Evolutionary conservation across 176 grass and related monocot species (phyloP).

Genomic region (Chloris gayana): DNA sequence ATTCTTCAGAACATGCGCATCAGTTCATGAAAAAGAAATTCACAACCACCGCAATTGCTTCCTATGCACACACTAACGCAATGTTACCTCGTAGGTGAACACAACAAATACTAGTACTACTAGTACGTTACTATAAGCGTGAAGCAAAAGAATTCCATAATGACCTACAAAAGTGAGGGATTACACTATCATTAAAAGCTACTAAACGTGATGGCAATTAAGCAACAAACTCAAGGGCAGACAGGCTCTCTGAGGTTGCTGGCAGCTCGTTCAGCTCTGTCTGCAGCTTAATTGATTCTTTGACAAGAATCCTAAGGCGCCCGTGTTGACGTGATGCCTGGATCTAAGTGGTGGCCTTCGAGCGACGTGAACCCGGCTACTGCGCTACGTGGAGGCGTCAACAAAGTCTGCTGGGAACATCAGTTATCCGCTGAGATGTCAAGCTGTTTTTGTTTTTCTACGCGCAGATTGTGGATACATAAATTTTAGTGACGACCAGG

Average conservation of each 20-base stretch:
- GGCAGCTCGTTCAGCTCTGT: slow-evolving; percentile 7
- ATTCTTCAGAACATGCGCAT: background rate
- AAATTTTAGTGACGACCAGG: background rate
- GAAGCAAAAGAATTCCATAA: slow-evolving; percentile 18
- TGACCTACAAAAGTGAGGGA: background rate
- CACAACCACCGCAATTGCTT: background rate
- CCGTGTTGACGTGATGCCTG: slow-evolving; percentile 11
- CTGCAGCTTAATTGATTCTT: slow-evolving; percentile 11
- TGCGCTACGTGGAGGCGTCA: slow-evolving; percentile 30
- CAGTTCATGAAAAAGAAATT: background rate
- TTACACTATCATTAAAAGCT: background rate
- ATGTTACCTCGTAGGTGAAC: background rate
- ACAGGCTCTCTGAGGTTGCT: slow-evolving; percentile 18
- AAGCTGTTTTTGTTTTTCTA: background rate
- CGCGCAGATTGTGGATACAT: background rate
- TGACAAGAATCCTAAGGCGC: slow-evolving; percentile 12
- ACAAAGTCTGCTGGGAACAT: background rate
- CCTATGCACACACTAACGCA: background rate
- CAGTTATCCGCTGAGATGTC: slow-evolving; percentile 4
- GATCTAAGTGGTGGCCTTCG: slow-evolving; percentile 21
- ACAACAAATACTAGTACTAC: background rate
- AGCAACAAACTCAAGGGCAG: background rate
- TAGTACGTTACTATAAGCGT: too few relatives aligned
- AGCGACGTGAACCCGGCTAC: slow-evolving; percentile 22
- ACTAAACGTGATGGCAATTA: slow-evolving; percentile 14